Evolutionary conservation across 73 alveolate species (phyloP).

Genomic region (Vitrella brassicaformis): DNA sequence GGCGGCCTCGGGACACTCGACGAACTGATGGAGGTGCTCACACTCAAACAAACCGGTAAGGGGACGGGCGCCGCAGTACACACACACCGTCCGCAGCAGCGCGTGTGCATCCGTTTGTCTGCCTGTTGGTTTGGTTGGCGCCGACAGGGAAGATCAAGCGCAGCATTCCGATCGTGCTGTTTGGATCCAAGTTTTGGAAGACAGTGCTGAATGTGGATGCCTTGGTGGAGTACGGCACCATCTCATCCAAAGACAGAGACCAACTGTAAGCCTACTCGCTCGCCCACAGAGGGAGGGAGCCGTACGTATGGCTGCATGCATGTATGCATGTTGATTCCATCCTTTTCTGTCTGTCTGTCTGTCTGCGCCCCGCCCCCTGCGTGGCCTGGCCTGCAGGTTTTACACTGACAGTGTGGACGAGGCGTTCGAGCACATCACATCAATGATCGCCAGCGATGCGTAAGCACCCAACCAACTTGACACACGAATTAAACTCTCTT

Average conservation of each 20-base stretch:
- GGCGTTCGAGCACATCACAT: background rate
- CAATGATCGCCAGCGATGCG: no score
- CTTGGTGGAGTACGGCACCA: background rate
- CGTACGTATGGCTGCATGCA: no score
- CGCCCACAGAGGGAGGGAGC: no score
- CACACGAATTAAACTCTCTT: no score
- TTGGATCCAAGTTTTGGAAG: constrained; percentile 27
- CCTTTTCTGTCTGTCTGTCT: background rate
- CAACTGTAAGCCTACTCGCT: background rate
- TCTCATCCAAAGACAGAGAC: background rate
- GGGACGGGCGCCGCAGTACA: no score
- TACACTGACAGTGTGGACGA: background rate
- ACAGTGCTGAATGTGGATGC: background rate
- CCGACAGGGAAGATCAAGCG: constrained; percentile 39
- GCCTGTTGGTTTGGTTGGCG: no score
- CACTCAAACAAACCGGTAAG: constrained; percentile 32
- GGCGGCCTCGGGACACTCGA: constrained; percentile 33
- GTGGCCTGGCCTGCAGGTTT: background rate
- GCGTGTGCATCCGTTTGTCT: no score
- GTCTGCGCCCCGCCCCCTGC: background rate
- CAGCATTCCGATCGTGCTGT: constrained; percentile 21
- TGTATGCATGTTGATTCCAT: background rate
- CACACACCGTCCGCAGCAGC: no score
- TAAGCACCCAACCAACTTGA: no score
- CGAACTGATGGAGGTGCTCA: constrained; percentile 26